These are phyloP conservation scores for Dactylellina sp. DNA, from an alignment of 2,329 filamentous ascomycete genomes.

Conservation along the genomic window DNA sequence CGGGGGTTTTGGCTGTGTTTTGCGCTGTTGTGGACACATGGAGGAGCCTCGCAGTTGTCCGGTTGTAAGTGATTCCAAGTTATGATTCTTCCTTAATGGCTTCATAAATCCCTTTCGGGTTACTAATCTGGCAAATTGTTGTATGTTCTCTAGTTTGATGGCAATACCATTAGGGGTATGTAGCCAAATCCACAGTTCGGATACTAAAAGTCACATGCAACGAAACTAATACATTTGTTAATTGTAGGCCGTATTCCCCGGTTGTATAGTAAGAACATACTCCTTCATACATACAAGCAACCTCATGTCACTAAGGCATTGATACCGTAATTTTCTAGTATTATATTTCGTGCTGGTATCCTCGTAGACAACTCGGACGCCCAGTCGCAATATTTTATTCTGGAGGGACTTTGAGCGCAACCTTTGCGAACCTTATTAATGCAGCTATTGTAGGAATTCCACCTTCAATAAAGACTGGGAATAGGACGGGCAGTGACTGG, in stretches of 20 bases:
- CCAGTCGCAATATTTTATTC: slow-evolving; percentile 36
- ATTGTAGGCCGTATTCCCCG: slow-evolving; percentile 25
- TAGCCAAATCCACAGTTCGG: background rate
- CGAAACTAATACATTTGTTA: background rate
- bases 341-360: slow-evolving; percentile 43
- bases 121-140: background rate
- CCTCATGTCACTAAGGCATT: no score
- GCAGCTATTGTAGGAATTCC: no score
- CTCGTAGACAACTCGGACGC: slow-evolving; percentile 26
- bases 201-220: background rate
- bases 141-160: slow-evolving; percentile 14
- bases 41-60: slow-evolving; percentile 19
- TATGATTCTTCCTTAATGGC: background rate
- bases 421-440: slow-evolving; percentile 29
- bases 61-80: slow-evolving; percentile 19
- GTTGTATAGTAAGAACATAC: slow-evolving; percentile 13
- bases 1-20: slow-evolving; percentile 22
- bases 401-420: slow-evolving; percentile 17
- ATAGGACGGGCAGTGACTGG: slow-evolving; percentile 4
- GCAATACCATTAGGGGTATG: slow-evolving; percentile 32
- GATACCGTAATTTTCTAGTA: background rate
- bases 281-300: no score
- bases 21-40: slow-evolving; percentile 19
- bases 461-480: slow-evolving; percentile 7
- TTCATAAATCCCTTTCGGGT: background rate